These are phyloP conservation scores for Davidsoniella eucalypti DNA, from an alignment of 2,329 filamentous ascomycete species.

Conservation along the genomic window DNA sequence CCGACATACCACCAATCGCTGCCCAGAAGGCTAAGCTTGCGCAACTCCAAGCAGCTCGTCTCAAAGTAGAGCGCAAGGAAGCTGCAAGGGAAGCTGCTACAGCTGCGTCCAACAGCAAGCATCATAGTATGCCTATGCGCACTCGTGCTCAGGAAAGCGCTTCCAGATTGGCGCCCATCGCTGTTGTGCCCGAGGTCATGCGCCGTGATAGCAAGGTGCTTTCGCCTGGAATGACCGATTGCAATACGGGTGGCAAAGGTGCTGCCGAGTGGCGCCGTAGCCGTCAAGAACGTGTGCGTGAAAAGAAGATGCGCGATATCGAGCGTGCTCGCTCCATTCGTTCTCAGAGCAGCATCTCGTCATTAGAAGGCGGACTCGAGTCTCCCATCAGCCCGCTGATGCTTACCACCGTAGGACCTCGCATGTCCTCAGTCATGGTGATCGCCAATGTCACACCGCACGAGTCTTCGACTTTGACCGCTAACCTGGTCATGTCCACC, in stretches of 20 bases:
- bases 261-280: slow-evolving; percentile 9
- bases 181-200: not conserved
- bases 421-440: slow-evolving; percentile 24
- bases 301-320: slow-evolving; percentile 26
- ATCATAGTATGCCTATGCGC: not conserved
- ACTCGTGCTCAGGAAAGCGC: slow-evolving; percentile 9
- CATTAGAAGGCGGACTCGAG: not conserved
- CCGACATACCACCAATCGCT: slow-evolving; percentile 11
- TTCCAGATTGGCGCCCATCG: slow-evolving; percentile 9
- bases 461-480: slow-evolving; percentile 8
- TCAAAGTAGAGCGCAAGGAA: slow-evolving; percentile 4
- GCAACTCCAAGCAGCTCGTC: slow-evolving; percentile 8
- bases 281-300: slow-evolving; percentile 22
- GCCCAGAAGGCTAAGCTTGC: slow-evolving; percentile 10
- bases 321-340: slow-evolving; percentile 20
- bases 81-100: slow-evolving; percentile 1
- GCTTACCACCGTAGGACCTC: slow-evolving; percentile 13
- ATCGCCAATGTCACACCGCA: slow-evolving; percentile 23
- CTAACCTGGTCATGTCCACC: not conserved
- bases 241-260: no score
- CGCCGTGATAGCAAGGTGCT: slow-evolving; percentile 6
- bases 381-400: not conserved
- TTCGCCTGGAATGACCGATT: not conserved
- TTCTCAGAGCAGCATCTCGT: slow-evolving; percentile 12
- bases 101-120: not conserved